These are phyloP conservation scores for Podaxis sp. DNA, from an alignment of 768 basidiomycete genomes.

Conservation along the genomic window DNA sequence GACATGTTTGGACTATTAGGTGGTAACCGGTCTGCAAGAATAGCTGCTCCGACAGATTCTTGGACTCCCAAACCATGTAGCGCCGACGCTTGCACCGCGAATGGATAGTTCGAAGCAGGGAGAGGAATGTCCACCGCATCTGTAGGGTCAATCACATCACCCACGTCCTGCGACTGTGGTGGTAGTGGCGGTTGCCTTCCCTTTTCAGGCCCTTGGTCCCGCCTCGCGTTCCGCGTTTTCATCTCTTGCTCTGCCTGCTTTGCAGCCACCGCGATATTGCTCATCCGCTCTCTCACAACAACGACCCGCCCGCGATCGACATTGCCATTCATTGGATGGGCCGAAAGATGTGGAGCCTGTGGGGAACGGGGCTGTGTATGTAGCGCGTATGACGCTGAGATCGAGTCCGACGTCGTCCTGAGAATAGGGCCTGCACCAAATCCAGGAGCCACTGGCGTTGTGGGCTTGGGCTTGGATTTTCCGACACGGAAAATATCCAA, in stretches of 20 bases:
- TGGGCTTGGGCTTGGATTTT: constrained; percentile 63
- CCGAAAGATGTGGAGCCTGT: constrained; percentile 34
- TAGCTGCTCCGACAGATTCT: constrained; percentile 72
- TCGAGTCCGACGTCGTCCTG: constrained; percentile 66
- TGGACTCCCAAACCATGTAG: constrained; percentile 69
- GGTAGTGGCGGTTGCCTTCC: constrained; percentile 20
- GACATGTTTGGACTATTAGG: constrained; percentile 60
- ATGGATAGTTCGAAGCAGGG: constrained; percentile 65
- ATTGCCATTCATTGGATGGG: constrained; percentile 20
- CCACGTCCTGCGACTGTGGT: constrained; percentile 27
- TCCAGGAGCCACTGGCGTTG: constrained; percentile 39
- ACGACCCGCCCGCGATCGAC: constrained; percentile 58
- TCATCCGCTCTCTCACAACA: constrained; percentile 81
- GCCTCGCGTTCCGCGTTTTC: constrained; percentile 48
- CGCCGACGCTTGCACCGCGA: constrained; percentile 74
- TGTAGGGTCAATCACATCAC: constrained; percentile 77
- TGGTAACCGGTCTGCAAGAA: constrained; percentile 73
- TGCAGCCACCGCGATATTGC: constrained; percentile 65
- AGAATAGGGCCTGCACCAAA: constrained; percentile 39
- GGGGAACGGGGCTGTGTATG: constrained; percentile 31
- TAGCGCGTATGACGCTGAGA: constrained; percentile 39
- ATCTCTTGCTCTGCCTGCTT: constrained; percentile 76
- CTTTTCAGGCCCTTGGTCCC: constrained; percentile 45
- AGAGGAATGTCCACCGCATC: constrained; percentile 79
- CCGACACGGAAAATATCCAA: constrained; percentile 72